Evolutionary conservation across 2,329 filamentous ascomycete genomes (phyloP), one percentile per base, ranked within the genome.

Genomic region (Neophaeococcomyces aloes): DNA sequence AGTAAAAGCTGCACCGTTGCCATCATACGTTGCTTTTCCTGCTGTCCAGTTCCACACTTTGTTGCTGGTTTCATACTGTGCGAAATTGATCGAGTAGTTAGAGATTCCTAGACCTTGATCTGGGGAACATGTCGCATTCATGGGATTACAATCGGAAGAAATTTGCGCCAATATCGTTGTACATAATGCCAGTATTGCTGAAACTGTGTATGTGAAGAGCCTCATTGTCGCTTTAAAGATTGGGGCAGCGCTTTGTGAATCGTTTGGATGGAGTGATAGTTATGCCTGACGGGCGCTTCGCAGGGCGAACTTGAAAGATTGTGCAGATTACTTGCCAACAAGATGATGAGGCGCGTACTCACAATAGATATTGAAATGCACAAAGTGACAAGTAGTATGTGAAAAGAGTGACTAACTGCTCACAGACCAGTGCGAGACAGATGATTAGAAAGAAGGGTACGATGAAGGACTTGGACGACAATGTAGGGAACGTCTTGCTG

Each of bases 111-210:
- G 72, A 10, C 84, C 87, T 2, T 78, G 71, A 60, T 91, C 75
- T 31, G 78, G 61, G 1, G 83, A 77, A 60, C 87, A 94, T 33
- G 72, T 77, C 48, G 67, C 64, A 51, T 86, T 74, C 56, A 81
- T 70, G 4, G 89, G 88, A 58, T 93, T 80, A 69, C 88, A 96
- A 32, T 71, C 62, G 6, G 84, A 86, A 44, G 65, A 78, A 25
- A 87, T 86, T 62, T 95, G 89, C 38, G 82, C 86, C 29, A 71
- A 53, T 37, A 70, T 68, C 33, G 74, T 61, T 44, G 73, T 57
- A 7, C 69, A 43, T 45, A 74, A 58, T 69, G 65, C 59, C 29
- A 52, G 42, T 14, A 55, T 36, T 25, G 51, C 45, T 23, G 41
- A 23, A 18, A 44, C 18, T 35, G 29, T 15, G 10, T 10, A 10